Base-by-base conservation (phyloP, 306 rosid species). In the Dalbergia cultrata region DNA sequence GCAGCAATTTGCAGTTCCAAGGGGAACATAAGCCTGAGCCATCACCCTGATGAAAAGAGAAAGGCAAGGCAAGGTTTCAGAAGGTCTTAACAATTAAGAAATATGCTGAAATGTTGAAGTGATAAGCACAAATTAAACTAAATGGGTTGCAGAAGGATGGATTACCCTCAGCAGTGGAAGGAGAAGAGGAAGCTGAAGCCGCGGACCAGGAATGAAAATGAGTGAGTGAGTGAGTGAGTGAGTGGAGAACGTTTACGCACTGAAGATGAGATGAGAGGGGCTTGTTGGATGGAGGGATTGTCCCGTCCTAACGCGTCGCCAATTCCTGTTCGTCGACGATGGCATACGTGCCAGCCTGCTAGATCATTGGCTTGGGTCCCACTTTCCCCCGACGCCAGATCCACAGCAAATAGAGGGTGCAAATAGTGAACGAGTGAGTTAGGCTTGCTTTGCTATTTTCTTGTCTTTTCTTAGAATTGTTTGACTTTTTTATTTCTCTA, bases 11-110 rank as follows among this genome's bases (percentile, higher is more conserved):
- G 80, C 71, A 64, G 67, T 80, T 73, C 84, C 91, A 72, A 19
- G 84, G 0, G 82, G 63, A 78, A 87, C 43, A 67, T 74, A 65
- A 45, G 88, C 82, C 96, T 89, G 61, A 45, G 88, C 82, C 96
- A 91, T 91, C 72, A 17, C 7, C 77, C 89, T 87, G 82, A 77
- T 70, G 70, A 37, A 41, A 53, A 11, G 9, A 17, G 5, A 17
- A 7, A 37, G 7, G 41, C 7, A 5, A 6, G 7, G 41, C 41
- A 0, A 5, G 6, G 8, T 37, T 37, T 37, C 41, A 7, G 47
- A 43, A 9, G 47, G 7, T 21, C 22, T 21, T 21, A 21, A 21
- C 22, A 21, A 21, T 21, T 21, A 21, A 21, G 22, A 21, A 21
- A 21, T 21, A 21, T 21, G 31, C 31, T 43, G 49, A 43, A 9